Conservation (phyloP, 2,329 filamentous ascomycete genomes). For the Trichoderma sp. region DNA sequence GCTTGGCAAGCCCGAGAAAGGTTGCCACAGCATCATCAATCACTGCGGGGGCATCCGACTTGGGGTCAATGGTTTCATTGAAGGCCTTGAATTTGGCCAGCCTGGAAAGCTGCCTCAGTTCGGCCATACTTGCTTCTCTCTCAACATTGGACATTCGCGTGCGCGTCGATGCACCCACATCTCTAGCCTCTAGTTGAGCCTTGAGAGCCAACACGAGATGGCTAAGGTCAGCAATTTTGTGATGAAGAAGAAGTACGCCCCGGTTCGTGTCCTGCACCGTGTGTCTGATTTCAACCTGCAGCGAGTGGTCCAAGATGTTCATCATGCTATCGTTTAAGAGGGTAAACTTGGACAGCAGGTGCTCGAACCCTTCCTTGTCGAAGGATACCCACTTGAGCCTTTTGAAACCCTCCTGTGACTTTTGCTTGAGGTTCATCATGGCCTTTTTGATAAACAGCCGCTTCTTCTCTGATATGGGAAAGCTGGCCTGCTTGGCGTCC, state of each 20-base stretch:
- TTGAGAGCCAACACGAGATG: slow-evolving; percentile 46
- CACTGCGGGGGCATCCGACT: slow-evolving; percentile 28
- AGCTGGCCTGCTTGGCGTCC: slow-evolving; percentile 44
- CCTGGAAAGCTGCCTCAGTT: slow-evolving; percentile 40
- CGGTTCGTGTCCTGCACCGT: slow-evolving; percentile 48
- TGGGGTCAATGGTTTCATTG: slow-evolving; percentile 44
- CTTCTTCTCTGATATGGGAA: slow-evolving; percentile 41
- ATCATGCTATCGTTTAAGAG: slow-evolving; percentile 48
- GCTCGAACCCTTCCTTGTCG: slow-evolving; percentile 46
- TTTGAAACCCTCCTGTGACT: slow-evolving; percentile 32
- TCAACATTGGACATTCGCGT: slow-evolving; percentile 35
- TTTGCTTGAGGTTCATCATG: slow-evolving; percentile 39
- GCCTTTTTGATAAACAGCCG: slow-evolving; percentile 44
- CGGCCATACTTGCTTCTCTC: slow-evolving; percentile 39
- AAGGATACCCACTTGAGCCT: slow-evolving; percentile 45
- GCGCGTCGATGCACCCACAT: slow-evolving; percentile 23
- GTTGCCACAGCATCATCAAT: slow-evolving; percentile 38
- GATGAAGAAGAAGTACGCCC: slow-evolving; percentile 45
- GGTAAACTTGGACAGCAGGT: slow-evolving; percentile 42
- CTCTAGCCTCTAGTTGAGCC: slow-evolving; percentile 38
- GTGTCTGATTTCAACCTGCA: slow-evolving; percentile 46
- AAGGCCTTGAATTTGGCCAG: slow-evolving; percentile 52
- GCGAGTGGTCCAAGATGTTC: slow-evolving; percentile 43
- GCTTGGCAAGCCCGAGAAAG: slow-evolving; percentile 39
- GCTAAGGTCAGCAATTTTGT: slow-evolving; percentile 44